phyloP scores from a whole-genome alignment of 2,329 filamentous ascomycete species.

The Cladosporium sp. region DNA sequence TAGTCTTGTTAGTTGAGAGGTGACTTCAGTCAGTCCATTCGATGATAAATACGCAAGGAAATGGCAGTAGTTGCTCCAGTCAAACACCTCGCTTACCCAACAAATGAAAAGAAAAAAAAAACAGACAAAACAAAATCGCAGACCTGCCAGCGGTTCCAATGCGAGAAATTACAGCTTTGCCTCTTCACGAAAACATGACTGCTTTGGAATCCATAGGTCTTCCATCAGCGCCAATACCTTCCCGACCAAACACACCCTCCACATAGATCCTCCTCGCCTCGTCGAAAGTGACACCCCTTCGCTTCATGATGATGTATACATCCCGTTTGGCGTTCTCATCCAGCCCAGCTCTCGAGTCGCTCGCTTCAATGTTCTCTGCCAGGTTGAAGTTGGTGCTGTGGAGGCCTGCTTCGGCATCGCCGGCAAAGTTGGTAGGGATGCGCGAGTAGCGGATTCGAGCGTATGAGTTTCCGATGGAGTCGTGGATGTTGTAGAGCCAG shows the following conservation, averaged over 20 bases:
- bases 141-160: not conserved
- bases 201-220: slow-evolving; percentile 89
- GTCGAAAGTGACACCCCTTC: slow-evolving; percentile 75
- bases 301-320: slow-evolving; percentile 88
- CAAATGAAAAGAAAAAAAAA: not conserved
- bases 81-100: slow-evolving; percentile 4
- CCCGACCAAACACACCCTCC: slow-evolving; percentile 78
- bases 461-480: slow-evolving; percentile 35
- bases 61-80: not conserved
- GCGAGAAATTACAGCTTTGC: not conserved
- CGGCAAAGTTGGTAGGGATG: slow-evolving; percentile 68
- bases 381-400: slow-evolving; percentile 81
- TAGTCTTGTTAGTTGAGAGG: too few species aligned
- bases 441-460: slow-evolving; percentile 67
- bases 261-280: slow-evolving; percentile 84
- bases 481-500: slow-evolving; percentile 49
- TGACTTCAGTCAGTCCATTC: too few species aligned
- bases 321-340: slow-evolving; percentile 77
- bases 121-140: not conserved
- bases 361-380: slow-evolving; percentile 69
- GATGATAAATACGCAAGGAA: not conserved
- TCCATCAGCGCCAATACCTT: slow-evolving; percentile 85
- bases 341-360: slow-evolving; percentile 74
- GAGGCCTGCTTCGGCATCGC: slow-evolving; percentile 84
- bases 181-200: slow-evolving; percentile 73